Evolutionary conservation across 164 flowering plant species (phyloP).

Genomic region (Warburgia ugandensis): DNA sequence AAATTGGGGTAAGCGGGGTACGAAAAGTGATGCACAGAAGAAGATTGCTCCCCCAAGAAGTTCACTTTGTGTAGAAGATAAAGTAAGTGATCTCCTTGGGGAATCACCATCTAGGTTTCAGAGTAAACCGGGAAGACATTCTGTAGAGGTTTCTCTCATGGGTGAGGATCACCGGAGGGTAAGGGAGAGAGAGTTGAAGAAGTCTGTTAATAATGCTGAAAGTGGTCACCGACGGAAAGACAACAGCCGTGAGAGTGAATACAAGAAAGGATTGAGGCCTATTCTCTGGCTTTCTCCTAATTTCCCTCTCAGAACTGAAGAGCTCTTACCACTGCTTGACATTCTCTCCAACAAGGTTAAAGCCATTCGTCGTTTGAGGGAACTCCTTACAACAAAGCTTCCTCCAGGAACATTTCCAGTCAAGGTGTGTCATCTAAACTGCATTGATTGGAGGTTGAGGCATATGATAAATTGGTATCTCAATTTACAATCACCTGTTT

Average conservation of each 20-base stretch:
- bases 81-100: constrained; percentile 70
- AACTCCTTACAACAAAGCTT: constrained; percentile 89
- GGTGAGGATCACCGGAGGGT: constrained; percentile 51
- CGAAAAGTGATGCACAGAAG: constrained; percentile 42
- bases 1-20: constrained; percentile 68
- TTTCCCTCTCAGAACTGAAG: constrained; percentile 83
- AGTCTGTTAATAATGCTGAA: constrained; percentile 38
- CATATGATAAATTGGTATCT: not conserved
- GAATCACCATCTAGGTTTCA: constrained; percentile 56
- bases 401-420: constrained; percentile 94
- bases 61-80: constrained; percentile 69
- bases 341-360: constrained; percentile 96
- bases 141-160: constrained; percentile 50
- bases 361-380: constrained; percentile 93
- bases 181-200: constrained; percentile 30
- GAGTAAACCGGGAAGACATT: constrained; percentile 65
- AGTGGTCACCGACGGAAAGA: constrained; percentile 48
- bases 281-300: constrained; percentile 90
- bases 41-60: constrained; percentile 60
- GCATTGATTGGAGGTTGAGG: too few relatives aligned
- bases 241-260: constrained; percentile 73
- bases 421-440: constrained; percentile 40
- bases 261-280: constrained; percentile 94
- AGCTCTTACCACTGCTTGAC: constrained; percentile 90
- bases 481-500: too few relatives aligned